Evolutionary conservation across 2,329 filamentous ascomycete genomes (phyloP).

Genomic region (Byssothecium circinans): DNA sequence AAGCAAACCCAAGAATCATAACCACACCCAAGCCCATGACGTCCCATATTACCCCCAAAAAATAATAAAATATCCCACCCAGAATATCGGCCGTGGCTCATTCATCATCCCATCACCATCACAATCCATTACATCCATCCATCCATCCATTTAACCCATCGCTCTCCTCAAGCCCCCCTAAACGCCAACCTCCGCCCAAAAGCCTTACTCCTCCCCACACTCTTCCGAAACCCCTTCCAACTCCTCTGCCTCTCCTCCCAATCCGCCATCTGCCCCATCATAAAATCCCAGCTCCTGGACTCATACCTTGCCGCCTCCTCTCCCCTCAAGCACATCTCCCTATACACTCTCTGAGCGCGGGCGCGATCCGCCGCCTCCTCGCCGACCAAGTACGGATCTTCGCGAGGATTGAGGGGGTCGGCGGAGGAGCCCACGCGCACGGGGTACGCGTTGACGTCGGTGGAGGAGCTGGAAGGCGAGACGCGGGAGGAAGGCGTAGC

Average conservation of each 20-base stretch:
- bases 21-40: no score
- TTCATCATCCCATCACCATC: no score
- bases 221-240: slow-evolving; percentile 13
- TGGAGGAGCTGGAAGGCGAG: slow-evolving; percentile 10
- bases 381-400: slow-evolving; percentile 69
- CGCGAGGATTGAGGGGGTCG: slow-evolving; percentile 55
- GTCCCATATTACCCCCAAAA: no score
- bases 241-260: slow-evolving; percentile 40
- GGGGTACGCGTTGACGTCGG: slow-evolving; percentile 16
- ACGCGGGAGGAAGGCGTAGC: background rate
- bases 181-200: background rate
- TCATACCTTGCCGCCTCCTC: slow-evolving; percentile 36
- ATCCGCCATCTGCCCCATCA: slow-evolving; percentile 47
- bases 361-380: slow-evolving; percentile 64
- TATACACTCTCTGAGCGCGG: slow-evolving; percentile 55
- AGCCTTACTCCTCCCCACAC: background rate
- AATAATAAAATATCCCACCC: no score
- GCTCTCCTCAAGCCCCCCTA: background rate
- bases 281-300: slow-evolving; percentile 45
- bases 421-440: slow-evolving; percentile 11
- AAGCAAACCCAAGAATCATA: no score
- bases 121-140: no score
- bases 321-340: slow-evolving; percentile 50
- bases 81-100: no score
- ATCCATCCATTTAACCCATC: background rate